Evolutionary conservation across 148 eudicot species (phyloP), one percentile per base, ranked within the genome.

Genomic region (Rhododendron ovatum): DNA sequence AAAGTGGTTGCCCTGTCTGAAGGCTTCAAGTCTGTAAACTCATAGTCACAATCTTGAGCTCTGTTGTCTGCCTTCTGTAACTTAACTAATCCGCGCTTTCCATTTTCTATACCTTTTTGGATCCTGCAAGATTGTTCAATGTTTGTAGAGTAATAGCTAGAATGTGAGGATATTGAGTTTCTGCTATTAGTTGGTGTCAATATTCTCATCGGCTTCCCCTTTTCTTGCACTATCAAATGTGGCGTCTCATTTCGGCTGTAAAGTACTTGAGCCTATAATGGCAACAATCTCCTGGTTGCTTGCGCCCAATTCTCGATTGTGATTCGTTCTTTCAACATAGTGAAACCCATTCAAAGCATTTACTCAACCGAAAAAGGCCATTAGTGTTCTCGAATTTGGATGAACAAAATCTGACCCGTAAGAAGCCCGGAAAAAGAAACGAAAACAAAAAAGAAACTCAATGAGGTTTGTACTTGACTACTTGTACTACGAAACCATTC

Each of bases 1-100:
- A 95, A 96, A 90, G 99, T 96, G 87, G 88, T 86, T 28, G 93
- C 94, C 55, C 92, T 96, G 26, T 95, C 99, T 12, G 99, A 96
- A 91, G 99, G 98, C 65, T 96, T 95, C 69, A 96, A 94, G 88
- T 95, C 96, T 11, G 84, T 45, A 88, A 55, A 93, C 88, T 61
- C 87, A 37, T 90, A 87, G 75, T 47, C 26, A 67, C 7, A 47
- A 48, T 48, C 78, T 35, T 45, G n/a, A 18, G 71, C 74, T 86
- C 79, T 30, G 20, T 53, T 84, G 55, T 39, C 41, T 55, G 79
- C 11, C 13, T 1, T 24, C 7, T 20, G 50, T 76, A 76, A 30
- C 53, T n/a, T 51, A 75, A 39, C n/a, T 39, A 37, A 51, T 24
- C 17, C 39, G 15, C 24, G 1, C 14, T 33, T 75, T 75, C 73